These are phyloP conservation scores for Conringia planisiliqua DNA, from an alignment of 345 rosid species.

Conservation along the genomic window DNA sequence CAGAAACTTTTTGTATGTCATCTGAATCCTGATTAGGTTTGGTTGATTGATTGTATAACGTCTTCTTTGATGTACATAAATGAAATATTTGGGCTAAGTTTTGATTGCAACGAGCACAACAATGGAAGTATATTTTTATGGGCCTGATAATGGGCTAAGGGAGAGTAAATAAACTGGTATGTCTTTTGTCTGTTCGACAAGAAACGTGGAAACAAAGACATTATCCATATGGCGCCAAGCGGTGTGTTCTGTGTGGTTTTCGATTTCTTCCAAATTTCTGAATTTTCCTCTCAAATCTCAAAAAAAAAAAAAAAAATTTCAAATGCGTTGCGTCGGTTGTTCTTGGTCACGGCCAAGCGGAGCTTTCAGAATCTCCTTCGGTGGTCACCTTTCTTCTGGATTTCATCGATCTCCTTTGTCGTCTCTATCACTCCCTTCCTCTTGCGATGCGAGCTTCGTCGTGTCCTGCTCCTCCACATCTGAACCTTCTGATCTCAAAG, in stretches of 20 bases:
- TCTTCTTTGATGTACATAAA: neutral
- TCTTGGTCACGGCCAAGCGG: constrained; percentile 35
- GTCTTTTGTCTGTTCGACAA: neutral
- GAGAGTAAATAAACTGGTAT: neutral
- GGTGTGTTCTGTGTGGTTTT: constrained; percentile 24
- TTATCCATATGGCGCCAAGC: constrained; percentile 33
- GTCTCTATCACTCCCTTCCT: neutral
- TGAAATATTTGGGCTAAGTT: neutral
- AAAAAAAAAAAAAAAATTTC: neutral
- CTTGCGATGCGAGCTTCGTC: neutral
- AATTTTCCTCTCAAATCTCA: neutral
- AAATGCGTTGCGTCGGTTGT: constrained; percentile 20
- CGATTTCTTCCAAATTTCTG: neutral
- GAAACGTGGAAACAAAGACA: neutral
- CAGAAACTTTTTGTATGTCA: neutral
- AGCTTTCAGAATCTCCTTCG: constrained; percentile 8
- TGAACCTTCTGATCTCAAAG: constrained; percentile 19
- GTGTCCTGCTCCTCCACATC: constrained; percentile 32
- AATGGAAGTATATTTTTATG: neutral
- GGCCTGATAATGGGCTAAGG: neutral
- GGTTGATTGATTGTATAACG: neutral
- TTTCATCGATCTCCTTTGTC: constrained; percentile 5
- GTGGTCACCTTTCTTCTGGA: neutral
- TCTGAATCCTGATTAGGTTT: neutral
- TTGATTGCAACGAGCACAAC: neutral